Evolutionary conservation across 2,329 filamentous ascomycete species (phyloP), one percentile per base, ranked within the genome.

Genomic region (Calcarisporium arbuscula): DNA sequence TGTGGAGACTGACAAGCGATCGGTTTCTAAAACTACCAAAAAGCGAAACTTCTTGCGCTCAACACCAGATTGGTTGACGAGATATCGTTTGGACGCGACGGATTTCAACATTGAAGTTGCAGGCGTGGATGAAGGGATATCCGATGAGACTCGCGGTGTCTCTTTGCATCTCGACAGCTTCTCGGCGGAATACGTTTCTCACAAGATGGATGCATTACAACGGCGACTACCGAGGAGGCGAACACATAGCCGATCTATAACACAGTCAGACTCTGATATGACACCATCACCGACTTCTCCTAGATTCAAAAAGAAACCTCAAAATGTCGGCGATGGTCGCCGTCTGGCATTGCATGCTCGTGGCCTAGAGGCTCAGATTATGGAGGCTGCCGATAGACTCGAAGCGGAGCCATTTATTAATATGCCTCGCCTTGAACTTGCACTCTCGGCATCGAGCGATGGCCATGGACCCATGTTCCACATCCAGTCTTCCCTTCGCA

Each of bases 41-140:
- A 73, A 74, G 32, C 68, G 67, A 20, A 89, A 84, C 51, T 79
- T 94, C 42, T 56, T 98, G 22, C 78, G 92, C 34, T 78, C 74
- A 16, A 60, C 95, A 41, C 94, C 92, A 1, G 60, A 75, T 3
- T 98, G 92, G 92, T 69, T 98, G 6, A 61, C 89, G 23, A 80
- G 90, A 41, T 82, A 88, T 42, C 81, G 86, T 36, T 69, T 98
- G 5, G 85, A 95, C 53, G 88, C 86, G 2, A 84, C 84, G 5
- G 87, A 95, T 43, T 88, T 95, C 50, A 92, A 85, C 47, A 68
- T 94, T 32, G 90, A 98, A 56, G 74, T 96, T 34, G 92, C 92
- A 14, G 92, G 92, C 3, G 70, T 92, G 16, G 94, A 98, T 52
- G 70, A 81, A 30, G 77, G 81, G 15, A 86, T 96, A 21, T 94